phyloP scores from a whole-genome alignment of 306 rosid genomes.

The Dalbergia cultrata region DNA sequence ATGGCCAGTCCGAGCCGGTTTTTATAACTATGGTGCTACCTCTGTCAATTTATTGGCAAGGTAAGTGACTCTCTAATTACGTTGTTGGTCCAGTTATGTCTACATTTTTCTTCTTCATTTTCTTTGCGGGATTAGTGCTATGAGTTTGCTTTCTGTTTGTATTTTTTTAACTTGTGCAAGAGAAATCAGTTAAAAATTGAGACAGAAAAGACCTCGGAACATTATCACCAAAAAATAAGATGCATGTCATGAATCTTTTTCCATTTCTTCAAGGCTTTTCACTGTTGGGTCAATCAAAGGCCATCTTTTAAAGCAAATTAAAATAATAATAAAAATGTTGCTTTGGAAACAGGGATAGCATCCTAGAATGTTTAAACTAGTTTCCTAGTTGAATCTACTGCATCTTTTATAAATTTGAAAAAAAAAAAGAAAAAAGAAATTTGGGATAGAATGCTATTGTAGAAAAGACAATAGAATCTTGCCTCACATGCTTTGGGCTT shows the following conservation, averaged over 20 bases:
- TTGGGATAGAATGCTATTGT: too few species aligned
- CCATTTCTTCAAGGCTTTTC: background rate
- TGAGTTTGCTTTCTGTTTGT: background rate
- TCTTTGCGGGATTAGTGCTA: slow-evolving; percentile 3
- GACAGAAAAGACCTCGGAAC: background rate
- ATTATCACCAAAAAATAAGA: background rate
- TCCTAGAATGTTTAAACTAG: background rate
- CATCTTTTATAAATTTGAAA: too few species aligned
- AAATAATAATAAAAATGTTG: background rate
- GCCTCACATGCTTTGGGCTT: too few species aligned
- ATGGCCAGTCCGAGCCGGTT: too few species aligned
- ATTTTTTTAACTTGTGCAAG: background rate
- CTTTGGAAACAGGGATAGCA: background rate
- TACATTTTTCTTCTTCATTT: slow-evolving; percentile 13
- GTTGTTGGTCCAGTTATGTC: background rate
- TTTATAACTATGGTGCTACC: too few species aligned
- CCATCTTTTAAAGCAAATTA: background rate
- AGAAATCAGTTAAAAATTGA: slow-evolving; percentile 6
- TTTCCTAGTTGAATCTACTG: slow-evolving; percentile 16
- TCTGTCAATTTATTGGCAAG: slow-evolving; percentile 17
- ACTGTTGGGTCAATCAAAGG: background rate
- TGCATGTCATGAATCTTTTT: background rate
- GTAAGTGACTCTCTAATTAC: background rate
- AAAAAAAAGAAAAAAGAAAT: too few species aligned
- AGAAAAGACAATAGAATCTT: too few species aligned